Conservation (phyloP, 1,284 basidiomycete species). For the Xerocomus minutiporus region DNA sequence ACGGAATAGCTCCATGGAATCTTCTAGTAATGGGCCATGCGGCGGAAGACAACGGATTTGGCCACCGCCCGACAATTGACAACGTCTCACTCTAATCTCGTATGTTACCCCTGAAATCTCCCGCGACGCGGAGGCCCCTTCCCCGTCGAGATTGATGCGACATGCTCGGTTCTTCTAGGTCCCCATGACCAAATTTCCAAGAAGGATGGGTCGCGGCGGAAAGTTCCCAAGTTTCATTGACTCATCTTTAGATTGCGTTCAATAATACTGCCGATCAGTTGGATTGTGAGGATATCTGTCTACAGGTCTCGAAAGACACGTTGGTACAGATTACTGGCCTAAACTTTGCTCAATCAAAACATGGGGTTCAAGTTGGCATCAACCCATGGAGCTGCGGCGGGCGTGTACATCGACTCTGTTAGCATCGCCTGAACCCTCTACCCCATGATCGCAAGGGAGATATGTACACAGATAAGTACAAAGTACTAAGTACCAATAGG, state of each 20-base stretch:
- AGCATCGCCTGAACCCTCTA: no score
- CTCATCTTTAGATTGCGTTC: constrained; percentile 1
- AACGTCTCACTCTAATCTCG: constrained; percentile 1
- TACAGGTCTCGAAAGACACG: not conserved
- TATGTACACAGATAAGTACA: no score
- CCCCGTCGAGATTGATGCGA: constrained; percentile 15
- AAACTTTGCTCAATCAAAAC: no score
- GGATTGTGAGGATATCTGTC: not conserved
- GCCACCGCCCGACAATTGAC: not conserved
- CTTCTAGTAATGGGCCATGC: not conserved
- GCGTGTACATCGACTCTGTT: no score
- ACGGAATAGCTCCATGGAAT: not conserved
- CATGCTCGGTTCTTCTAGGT: constrained; percentile 12
- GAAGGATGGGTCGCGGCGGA: not conserved
- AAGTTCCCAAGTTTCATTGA: not conserved
- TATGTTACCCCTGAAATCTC: constrained; percentile 7
- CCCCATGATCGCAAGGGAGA: no score
- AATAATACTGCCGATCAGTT: constrained; percentile 6
- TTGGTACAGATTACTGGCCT: not conserved
- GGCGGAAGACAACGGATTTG: not conserved
- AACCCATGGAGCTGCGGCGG: no score
- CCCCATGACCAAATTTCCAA: constrained; percentile 1
- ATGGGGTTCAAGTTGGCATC: no score
- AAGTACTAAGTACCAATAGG: no score
- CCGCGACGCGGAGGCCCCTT: not conserved